Evolutionary conservation across 257 asterid genomes (phyloP), one percentile per base, ranked within the genome.

Genomic region (Solanum sejunctum): DNA sequence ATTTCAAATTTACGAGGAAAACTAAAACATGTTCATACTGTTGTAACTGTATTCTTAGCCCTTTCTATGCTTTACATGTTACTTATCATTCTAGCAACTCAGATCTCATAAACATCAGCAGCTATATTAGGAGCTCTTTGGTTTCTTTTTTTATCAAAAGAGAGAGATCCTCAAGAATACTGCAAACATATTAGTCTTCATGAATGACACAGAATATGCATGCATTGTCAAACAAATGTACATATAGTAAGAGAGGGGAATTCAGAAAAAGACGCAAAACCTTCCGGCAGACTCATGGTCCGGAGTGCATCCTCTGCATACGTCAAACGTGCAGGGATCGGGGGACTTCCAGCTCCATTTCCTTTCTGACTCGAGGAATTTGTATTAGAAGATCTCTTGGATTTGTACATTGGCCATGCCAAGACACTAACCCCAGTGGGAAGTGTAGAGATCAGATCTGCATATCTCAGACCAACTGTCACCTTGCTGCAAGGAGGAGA

Each of bases 271-370:
- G 23, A 52, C 78, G 77, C 28, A 89, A 63, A 52, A 96, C 98
- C 98, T 94, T 93, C 95, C 1, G 99, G 99, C 66, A 96, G 91
- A 88, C 98, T 93, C 98, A 92, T 90, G 64, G 94, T 84, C 28
- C 93, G 91, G 58, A 96, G 87, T 4, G 99, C 99, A 78, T 93
- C 92, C 93, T 96, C 98, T 32, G 98, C 97, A 72, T 90, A 91
- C 20, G 86, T 47, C 88, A 96, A 86, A 85, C 97, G 95, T 51
- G 88, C 89, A 2, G 99, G 99, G 87, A 88, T 36, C 43, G 90
- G 87, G 84, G 89, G 89, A 85, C 82, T 84, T 45, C 88, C 89
- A 7, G 67, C 58, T 84, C 84, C 92, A 75, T 69, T 87, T 67
- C 90, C 97, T 84, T 88, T 92, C 90, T 67, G 86, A 87, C 71